A percentile compares a stretch with the other conserved stretches of the same genome.
phyloP scores from a whole-genome alignment of 2,329 filamentous ascomycete species.

The Xylariaceae sp. region DNA sequence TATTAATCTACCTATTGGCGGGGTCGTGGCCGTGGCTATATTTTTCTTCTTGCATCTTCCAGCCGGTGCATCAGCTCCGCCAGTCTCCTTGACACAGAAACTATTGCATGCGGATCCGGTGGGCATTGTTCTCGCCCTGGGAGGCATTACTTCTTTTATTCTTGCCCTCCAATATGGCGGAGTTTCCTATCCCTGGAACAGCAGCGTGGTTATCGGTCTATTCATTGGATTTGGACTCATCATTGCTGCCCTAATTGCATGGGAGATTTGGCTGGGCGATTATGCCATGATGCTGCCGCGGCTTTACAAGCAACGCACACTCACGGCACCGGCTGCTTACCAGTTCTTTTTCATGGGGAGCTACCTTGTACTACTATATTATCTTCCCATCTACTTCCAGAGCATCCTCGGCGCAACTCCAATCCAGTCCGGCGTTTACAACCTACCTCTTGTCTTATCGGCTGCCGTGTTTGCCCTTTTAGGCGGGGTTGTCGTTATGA shows the following conservation, averaged over 20 bases:
- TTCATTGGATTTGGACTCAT: not conserved
- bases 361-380: not conserved
- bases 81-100: not conserved
- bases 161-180: not conserved
- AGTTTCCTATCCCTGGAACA: not conserved
- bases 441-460: constrained; percentile 45
- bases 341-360: not conserved
- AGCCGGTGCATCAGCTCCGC: not conserved
- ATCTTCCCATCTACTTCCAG: constrained; percentile 1
- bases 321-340: not conserved
- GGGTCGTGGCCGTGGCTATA: too few relatives aligned
- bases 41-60: not conserved
- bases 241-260: not conserved
- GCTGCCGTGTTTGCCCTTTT: not conserved
- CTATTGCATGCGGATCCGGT: not conserved
- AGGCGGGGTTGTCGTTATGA: not conserved
- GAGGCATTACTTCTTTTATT: not conserved
- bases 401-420: constrained; percentile 42
- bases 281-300: not conserved
- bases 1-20: too few relatives aligned
- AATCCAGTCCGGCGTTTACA: constrained; percentile 42
- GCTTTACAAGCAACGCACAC: not conserved
- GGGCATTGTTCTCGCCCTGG: not conserved
- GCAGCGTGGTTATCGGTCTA: not conserved
- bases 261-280: not conserved